Percentiles rank a stretch among this genome's conserved stretches.
phyloP scores from a whole-genome alignment of 208 protist genomes.

The Leptomonas pyrrhocoris region DNA sequence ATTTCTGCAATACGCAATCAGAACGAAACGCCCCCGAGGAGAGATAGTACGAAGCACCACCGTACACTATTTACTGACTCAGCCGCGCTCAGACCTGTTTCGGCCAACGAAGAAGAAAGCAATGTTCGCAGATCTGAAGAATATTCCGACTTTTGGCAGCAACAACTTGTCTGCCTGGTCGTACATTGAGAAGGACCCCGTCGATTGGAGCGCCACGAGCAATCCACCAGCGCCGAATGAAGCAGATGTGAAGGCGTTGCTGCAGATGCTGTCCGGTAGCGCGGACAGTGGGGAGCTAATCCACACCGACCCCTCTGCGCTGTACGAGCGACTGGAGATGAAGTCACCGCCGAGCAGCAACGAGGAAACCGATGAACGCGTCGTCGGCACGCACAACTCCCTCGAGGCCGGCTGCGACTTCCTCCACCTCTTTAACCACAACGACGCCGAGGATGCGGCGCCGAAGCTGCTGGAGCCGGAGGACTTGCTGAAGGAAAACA shows the following conservation, averaged over 20 bases:
- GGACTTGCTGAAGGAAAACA: conserved; percentile 1
- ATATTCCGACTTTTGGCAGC: conserved; percentile 8
- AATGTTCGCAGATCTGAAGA: conserved; percentile 5
- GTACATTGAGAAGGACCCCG: conserved; percentile 3
- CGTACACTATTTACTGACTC: neutral
- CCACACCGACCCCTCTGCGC: neutral
- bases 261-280: conserved; percentile 20
- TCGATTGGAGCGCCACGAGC: neutral
- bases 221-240: conserved; percentile 18
- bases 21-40: neutral
- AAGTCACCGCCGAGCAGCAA: neutral
- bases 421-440: conserved; percentile 1
- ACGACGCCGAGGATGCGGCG: neutral
- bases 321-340: neutral
- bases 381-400: neutral
- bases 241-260: conserved; percentile 27
- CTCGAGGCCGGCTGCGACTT: neutral
- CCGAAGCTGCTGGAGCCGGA: neutral
- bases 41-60: neutral
- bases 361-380: neutral
- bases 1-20: too few relatives aligned
- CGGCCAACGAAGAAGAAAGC: neutral
- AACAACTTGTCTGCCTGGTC: conserved; percentile 8
- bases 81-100: neutral
- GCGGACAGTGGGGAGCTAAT: neutral